These are phyloP conservation scores for Massospora cicadina DNA, from an alignment of 371 early-diverging fungal species.

Conservation along the genomic window DNA sequence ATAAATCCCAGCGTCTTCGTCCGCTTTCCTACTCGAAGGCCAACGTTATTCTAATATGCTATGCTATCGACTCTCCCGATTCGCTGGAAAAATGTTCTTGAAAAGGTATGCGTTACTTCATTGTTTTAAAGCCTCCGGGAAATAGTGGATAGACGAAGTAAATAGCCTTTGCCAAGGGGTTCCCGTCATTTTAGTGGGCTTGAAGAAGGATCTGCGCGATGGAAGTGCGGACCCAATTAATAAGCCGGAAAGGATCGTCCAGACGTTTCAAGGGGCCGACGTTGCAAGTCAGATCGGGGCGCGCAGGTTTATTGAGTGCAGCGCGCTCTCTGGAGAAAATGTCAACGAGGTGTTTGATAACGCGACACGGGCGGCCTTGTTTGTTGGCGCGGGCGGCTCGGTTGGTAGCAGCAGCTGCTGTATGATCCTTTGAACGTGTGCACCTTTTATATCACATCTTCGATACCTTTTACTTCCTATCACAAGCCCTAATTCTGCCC, in stretches of 20 bases:
- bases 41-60: conserved; percentile 76
- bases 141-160: conserved; percentile 59
- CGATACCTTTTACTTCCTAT: too few species aligned
- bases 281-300: conserved; percentile 55
- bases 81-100: conserved; percentile 71
- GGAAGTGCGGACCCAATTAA: conserved; percentile 26
- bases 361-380: conserved; percentile 37
- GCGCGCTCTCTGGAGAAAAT: conserved; percentile 47
- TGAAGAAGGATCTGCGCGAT: conserved; percentile 54
- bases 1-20: conserved; percentile 54
- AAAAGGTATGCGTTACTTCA: conserved; percentile 25
- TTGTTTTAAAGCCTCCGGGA: conserved; percentile 9
- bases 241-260: conserved; percentile 12
- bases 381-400: neutral
- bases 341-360: conserved; percentile 58
- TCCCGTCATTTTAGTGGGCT: conserved; percentile 55
- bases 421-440: conserved; percentile 8
- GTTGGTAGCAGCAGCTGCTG: neutral
- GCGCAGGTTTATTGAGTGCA: conserved; percentile 57
- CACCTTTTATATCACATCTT: too few species aligned
- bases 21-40: conserved; percentile 83
- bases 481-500: too few species aligned
- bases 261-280: conserved; percentile 24
- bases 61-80: conserved; percentile 66
- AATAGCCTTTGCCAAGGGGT: conserved; percentile 42